Base-by-base conservation (phyloP, 2,329 filamentous ascomycete species). In the Penicillium sp. region DNA sequence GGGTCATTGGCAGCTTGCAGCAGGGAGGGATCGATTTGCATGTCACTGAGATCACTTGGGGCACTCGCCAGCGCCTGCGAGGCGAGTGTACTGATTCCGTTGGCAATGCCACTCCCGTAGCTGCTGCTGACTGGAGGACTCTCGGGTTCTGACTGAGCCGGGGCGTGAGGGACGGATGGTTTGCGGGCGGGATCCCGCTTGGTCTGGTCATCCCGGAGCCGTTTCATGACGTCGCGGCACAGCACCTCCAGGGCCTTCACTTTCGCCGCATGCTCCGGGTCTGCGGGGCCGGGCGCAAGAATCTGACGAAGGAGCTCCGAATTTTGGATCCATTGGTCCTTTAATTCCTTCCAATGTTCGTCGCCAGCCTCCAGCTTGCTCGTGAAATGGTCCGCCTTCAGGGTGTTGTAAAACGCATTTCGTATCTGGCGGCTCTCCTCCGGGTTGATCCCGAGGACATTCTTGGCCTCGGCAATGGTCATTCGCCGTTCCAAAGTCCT, bases 151-250 rank as follows among this genome's bases (percentile, higher is more conserved):
- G 52, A 49, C n/a, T n/a, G 57, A 47, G 48, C 57, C 43, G 49
- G 65, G 40, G 32, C 56, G 58, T 35, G 54, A n/a, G n/a, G n/a
- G n/a, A n/a, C 44, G 24, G 53, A 49, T 6, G 66, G 60, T 63
- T 64, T 70, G 53, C 72, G 72, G 12, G 71, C 71, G 2, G 75
- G 70, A 59, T 81, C 72, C 48, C 76, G 74, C 56, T 79, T 80
- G 0, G 73, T 73, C 52, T 80, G 78, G 56, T 87, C 83, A 59
- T 88, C 84, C 31, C 84, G 79, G 46, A 85, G 75, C 41, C 87
- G 77, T 69, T 90, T 90, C 77, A 87, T 83, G 17, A 88, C 84
- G 67, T 91, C 87, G 45, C 82, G 77, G 45, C 84, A 85, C 3
- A 93, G 70, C 0, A 85, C 75, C 53, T 90, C 84, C 41, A 90